Percentiles rank a stretch among this genome's conserved stretches.
Conservation (phyloP, 768 basidiomycete species). For the Myochromella boudieri region DNA sequence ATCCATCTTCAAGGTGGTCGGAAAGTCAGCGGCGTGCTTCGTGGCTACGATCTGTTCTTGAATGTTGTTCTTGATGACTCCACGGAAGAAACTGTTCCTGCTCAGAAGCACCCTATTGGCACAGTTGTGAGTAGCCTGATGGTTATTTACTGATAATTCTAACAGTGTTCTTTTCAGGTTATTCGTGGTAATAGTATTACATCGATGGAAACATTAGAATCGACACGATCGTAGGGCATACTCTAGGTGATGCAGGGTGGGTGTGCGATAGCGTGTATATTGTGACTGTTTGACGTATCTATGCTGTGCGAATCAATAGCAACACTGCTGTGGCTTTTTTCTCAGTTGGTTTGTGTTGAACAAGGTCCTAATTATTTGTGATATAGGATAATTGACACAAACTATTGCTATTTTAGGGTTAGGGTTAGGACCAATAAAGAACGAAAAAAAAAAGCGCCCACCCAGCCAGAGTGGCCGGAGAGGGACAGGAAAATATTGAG, state of each 20-base stretch:
- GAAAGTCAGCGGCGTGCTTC: slow-evolving; percentile 91
- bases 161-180: slow-evolving; percentile 53
- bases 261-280: slow-evolving; percentile 12
- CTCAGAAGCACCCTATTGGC: slow-evolving; percentile 87
- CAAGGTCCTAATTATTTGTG: too few species aligned
- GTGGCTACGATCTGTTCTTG: slow-evolving; percentile 98
- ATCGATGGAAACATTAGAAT: slow-evolving; percentile 88
- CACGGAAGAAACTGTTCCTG: slow-evolving; percentile 85
- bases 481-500: slow-evolving; percentile 65
- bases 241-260: slow-evolving; percentile 6
- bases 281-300: slow-evolving; percentile 7
- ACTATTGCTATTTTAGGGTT: too few species aligned
- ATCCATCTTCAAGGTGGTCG: slow-evolving; percentile 92
- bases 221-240: slow-evolving; percentile 34
- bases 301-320: background rate
- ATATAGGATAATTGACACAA: too few species aligned
- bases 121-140: slow-evolving; percentile 70
- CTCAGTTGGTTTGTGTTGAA: too few species aligned
- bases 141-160: slow-evolving; percentile 3
- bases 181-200: slow-evolving; percentile 97
- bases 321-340: background rate
- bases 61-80: slow-evolving; percentile 98
- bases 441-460: slow-evolving; percentile 40
- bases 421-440: slow-evolving; percentile 37
- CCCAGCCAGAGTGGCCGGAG: slow-evolving; percentile 51